Conservation (phyloP, 2,329 filamentous ascomycete genomes). For the Diaporthe batatas region DNA sequence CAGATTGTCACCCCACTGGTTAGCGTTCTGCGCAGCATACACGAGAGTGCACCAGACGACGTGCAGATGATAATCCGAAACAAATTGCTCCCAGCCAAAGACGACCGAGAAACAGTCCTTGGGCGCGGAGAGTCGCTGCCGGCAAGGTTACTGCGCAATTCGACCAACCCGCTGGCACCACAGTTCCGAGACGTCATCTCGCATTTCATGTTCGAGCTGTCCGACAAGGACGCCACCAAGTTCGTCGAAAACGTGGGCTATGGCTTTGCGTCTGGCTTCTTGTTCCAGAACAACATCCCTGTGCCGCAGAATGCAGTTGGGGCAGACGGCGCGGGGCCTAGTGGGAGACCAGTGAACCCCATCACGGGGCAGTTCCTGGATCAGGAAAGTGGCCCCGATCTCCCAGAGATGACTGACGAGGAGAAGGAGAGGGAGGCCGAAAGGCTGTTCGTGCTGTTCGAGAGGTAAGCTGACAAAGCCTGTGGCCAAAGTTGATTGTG, state of each 20-base stretch:
- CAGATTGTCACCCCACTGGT: constrained; percentile 77
- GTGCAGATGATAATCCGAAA: constrained; percentile 74
- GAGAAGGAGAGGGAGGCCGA: constrained; percentile 96
- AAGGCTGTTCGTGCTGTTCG: constrained; percentile 89
- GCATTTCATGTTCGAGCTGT: constrained; percentile 87
- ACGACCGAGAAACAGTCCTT: constrained; percentile 82
- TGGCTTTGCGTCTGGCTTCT: constrained; percentile 90
- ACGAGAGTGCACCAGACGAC: constrained; percentile 74
- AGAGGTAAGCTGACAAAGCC: constrained; percentile 69
- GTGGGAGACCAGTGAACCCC: constrained; percentile 75
- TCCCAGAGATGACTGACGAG: constrained; percentile 85
- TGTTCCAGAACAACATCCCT: constrained; percentile 86
- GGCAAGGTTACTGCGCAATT: constrained; percentile 81
- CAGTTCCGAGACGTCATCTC: constrained; percentile 82
- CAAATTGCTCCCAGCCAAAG: constrained; percentile 79
- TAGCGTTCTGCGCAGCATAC: constrained; percentile 79
- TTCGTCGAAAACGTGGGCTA: constrained; percentile 96
- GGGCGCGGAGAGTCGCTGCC: constrained; percentile 81
- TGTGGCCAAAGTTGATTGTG: background rate
- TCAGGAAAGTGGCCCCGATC: constrained; percentile 69
- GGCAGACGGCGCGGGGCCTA: constrained; percentile 54
- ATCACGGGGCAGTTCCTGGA: constrained; percentile 88
- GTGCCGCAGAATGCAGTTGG: constrained; percentile 77
- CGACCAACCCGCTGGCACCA: constrained; percentile 78
- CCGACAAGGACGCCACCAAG: constrained; percentile 80